Conservation (phyloP, 83 land plant species). For the Picea abies region DNA sequence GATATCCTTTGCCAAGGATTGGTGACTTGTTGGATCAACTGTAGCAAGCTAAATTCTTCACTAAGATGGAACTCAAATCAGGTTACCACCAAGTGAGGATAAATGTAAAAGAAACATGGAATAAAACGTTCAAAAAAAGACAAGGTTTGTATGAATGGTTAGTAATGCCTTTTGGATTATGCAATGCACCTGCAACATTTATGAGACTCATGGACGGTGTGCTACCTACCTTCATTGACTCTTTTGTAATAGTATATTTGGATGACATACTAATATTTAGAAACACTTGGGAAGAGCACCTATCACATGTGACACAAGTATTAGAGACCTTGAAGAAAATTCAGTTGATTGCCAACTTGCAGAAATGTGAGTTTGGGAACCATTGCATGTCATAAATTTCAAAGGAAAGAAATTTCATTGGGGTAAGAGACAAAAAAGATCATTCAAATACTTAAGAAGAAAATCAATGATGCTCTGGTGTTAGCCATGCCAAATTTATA, state of each 20-base stretch:
- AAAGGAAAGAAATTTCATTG: not conserved
- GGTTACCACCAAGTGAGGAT: not conserved
- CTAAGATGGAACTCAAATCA: not conserved
- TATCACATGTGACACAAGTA: not conserved
- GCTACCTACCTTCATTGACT: not conserved
- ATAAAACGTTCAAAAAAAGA: not conserved
- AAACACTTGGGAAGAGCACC: no score
- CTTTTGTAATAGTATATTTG: not conserved
- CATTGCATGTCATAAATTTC: not conserved
- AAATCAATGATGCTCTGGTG: not conserved
- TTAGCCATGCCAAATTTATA: not conserved
- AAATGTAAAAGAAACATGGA: not conserved
- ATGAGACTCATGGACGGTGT: not conserved
- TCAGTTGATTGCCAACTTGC: not conserved
- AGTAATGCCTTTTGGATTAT: not conserved
- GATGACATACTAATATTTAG: not conserved
- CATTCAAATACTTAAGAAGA: not conserved
- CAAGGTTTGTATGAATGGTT: not conserved
- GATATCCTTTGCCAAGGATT: not conserved
- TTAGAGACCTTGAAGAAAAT: not conserved
- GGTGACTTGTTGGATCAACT: not conserved
- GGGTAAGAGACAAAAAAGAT: not conserved
- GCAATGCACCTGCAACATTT: not conserved
- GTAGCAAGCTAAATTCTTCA: not conserved
- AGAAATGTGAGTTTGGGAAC: not conserved